These are phyloP conservation scores for Globisporangium okanoganense DNA, from an alignment of 352 stramenopile genomes.

Conservation along the genomic window DNA sequence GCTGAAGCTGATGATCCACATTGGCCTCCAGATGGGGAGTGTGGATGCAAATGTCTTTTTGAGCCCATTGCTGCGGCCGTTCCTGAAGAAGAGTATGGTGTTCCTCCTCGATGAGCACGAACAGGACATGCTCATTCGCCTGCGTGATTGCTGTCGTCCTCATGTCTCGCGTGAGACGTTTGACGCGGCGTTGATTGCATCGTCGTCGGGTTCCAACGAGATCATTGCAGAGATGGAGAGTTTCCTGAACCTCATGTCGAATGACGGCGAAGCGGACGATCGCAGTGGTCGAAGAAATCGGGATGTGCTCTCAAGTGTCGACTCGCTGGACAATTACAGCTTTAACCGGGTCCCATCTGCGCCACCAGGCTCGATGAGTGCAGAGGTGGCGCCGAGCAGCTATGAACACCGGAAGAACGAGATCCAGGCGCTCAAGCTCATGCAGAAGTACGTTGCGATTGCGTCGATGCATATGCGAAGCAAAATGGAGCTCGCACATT, in stretches of 20 bases:
- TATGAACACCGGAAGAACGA: conserved; percentile 80
- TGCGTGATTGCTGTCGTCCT: conserved; percentile 58
- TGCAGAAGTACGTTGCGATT: conserved; percentile 86
- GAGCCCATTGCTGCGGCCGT: conserved; percentile 83
- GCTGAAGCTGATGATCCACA: conserved; percentile 83
- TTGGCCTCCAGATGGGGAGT: conserved; percentile 82
- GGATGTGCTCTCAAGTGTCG: conserved; percentile 57
- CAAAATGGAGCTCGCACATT: conserved; percentile 82
- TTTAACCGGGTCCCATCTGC: conserved; percentile 16
- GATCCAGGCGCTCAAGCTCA: conserved; percentile 73
- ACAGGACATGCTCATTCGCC: conserved; percentile 41
- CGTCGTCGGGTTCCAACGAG: conserved; percentile 40
- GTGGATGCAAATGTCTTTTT: conserved; percentile 93
- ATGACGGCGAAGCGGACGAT: conserved; percentile 29
- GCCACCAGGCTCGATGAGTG: conserved; percentile 3
- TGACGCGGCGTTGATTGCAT: conserved; percentile 72
- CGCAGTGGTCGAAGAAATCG: conserved; percentile 24
- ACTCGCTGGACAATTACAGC: conserved; percentile 62
- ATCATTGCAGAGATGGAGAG: conserved; percentile 55
- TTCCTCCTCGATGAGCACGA: conserved; percentile 67
- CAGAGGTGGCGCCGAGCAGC: conserved; percentile 14
- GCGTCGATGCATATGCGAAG: conserved; percentile 89
- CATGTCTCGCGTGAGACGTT: conserved; percentile 85
- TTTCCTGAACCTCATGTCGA: conserved; percentile 24
- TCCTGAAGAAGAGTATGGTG: conserved; percentile 84